phyloP scores from a whole-genome alignment of 208 protist species.

The Wallacemonas collosoma region DNA sequence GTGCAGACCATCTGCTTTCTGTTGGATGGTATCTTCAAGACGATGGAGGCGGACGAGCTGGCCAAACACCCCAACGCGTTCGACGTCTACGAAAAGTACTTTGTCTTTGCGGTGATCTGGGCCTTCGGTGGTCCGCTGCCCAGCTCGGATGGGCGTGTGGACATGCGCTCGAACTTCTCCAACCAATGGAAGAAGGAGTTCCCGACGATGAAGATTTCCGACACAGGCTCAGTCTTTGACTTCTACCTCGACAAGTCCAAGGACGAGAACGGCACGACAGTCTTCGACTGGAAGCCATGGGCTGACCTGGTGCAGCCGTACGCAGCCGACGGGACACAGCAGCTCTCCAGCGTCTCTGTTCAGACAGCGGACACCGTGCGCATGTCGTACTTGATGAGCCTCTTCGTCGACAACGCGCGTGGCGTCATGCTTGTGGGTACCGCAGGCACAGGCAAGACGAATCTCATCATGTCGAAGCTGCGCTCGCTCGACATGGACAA shows the following conservation, averaged over 20 bases:
- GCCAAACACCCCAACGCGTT: conserved; percentile 84
- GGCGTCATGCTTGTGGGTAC: conserved; percentile 97
- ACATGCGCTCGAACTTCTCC: conserved; percentile 94
- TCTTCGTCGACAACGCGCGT: conserved; percentile 93
- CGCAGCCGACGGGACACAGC: conserved; percentile 78
- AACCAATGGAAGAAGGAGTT: conserved; percentile 97
- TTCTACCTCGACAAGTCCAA: conserved; percentile 95
- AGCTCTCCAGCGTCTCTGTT: conserved; percentile 93
- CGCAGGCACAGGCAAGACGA: conserved; percentile 98
- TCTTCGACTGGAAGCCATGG: conserved; percentile 94
- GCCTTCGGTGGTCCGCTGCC: conserved; percentile 96
- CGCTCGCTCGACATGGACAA: conserved; percentile 91
- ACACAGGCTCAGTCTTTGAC: conserved; percentile 95
- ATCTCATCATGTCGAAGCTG: conserved; percentile 97
- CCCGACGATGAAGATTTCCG: conserved; percentile 91
- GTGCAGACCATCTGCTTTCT: conserved; percentile 97
- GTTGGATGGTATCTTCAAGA: conserved; percentile 94
- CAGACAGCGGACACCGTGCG: conserved; percentile 96
- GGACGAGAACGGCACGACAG: conserved; percentile 66
- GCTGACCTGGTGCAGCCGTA: conserved; percentile 93
- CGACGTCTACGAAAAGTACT: conserved; percentile 97
- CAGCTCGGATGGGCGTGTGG: conserved; percentile 93
- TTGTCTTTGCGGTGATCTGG: conserved; percentile 98
- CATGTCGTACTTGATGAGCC: conserved; percentile 95
- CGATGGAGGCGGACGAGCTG: conserved; percentile 83